Evolutionary conservation across 768 basidiomycete genomes (phyloP).

Genomic region (Holtermanniella nyarrowii): DNA sequence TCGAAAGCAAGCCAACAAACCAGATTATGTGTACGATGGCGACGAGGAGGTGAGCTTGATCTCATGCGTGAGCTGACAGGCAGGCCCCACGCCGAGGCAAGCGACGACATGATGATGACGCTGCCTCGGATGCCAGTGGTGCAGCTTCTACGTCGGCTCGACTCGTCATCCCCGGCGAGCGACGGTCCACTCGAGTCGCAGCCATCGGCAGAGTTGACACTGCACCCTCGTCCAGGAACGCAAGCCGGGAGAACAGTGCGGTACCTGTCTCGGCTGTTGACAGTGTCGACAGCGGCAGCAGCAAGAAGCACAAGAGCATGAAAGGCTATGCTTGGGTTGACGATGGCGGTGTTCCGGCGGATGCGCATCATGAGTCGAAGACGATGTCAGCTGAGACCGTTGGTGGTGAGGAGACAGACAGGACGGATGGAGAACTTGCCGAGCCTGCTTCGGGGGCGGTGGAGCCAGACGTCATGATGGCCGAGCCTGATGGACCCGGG

Average conservation of each 20-base stretch:
- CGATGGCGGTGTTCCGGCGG: no score
- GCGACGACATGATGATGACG: not conserved
- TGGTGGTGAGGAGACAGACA: not conserved
- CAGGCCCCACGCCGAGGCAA: not conserved
- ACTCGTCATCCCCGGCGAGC: constrained; percentile 26
- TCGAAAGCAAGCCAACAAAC: constrained; percentile 16
- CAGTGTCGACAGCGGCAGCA: not conserved
- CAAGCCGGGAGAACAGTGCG: no score
- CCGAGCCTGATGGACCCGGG: not conserved
- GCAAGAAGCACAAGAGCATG: constrained; percentile 4
- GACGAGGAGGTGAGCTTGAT: constrained; percentile 3
- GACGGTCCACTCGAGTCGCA: constrained; percentile 15
- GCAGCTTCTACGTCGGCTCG: not conserved
- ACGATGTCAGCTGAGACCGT: not conserved
- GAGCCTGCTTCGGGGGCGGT: not conserved
- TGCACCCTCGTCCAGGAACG: no score
- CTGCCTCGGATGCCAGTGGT: not conserved
- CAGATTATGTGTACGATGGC: constrained; percentile 25
- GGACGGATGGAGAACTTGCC: not conserved
- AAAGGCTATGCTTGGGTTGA: constrained; percentile 21
- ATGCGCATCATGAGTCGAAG: no score
- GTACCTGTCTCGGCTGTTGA: no score
- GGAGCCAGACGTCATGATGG: not conserved
- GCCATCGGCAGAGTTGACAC: not conserved
- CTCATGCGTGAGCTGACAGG: not conserved